Evolutionary conservation across 495 filamentous ascomycete genomes (phyloP), one percentile per base, ranked within the genome.

Genomic region (Podospora pseudoanserina): DNA sequence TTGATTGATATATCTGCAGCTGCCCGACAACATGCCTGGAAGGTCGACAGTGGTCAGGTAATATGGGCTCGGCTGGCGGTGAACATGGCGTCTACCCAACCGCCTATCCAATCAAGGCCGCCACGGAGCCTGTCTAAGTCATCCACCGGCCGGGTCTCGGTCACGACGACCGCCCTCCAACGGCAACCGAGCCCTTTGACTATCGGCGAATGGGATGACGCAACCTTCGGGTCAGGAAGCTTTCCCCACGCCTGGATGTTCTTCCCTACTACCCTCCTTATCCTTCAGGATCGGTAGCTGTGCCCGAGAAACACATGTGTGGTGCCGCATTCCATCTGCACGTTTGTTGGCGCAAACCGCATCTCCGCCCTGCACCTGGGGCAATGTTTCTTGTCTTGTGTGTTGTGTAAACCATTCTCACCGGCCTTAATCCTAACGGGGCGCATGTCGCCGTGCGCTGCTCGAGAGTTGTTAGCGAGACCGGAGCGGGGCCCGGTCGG

Each of bases 81-180:
- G 66, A 64, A 59, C 63, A 59, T 64, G 69, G 69, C 69, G 69
- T 65, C 55, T 71, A 68, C 65, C 57, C 6, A 16, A 23, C 63
- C 49, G 26, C 61, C 58, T 32, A 30, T 68, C 69, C 69, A 71
- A 71, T 71, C 69, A 71, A 2, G 20, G 27, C 44, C 61, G 44
- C 23, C 5, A 62, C 63, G 58, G 63, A 57, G 44, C 32, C 19
- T 23, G 62, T 66, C 58, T 59, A 55, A 44, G 20, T 67, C 58
- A 23, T 68, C 63, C 69, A 23, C 28, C 66, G 65, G 63, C 63
- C 70, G 54, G 72, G 72, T 60, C 72, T 55, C 69, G 34, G 30
- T 64, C 65, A 56, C 67, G 49, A 69, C 72, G 69, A 62, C 72
- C 57, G 61, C 72, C 69, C 68, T 65, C 70, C 67, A 64, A 64